Conservation (phyloP, 2,329 filamentous ascomycete genomes). For the Arthrobotrys sinensis region DNA sequence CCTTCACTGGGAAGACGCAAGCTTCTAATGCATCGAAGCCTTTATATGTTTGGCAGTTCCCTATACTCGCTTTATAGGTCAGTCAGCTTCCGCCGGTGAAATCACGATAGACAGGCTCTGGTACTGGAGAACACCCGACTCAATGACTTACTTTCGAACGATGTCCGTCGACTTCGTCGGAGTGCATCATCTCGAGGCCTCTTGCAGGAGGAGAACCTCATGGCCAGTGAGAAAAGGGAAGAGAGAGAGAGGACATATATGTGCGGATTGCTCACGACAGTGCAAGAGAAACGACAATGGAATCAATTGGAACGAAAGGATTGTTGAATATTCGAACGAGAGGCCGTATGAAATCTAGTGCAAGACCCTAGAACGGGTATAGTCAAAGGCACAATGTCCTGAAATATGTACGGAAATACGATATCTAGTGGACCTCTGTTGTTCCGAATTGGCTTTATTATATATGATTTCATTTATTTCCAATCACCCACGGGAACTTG, state of each 20-base stretch:
- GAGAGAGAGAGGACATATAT: not conserved
- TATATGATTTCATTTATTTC: too few species aligned
- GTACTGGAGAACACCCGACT: too few species aligned
- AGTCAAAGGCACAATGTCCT: too few species aligned
- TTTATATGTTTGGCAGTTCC: too few species aligned
- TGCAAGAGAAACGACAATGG: not conserved
- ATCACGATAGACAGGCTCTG: too few species aligned
- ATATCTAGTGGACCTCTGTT: not conserved
- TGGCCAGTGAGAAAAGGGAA: not conserved
- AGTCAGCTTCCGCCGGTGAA: not conserved
- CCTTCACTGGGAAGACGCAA: not conserved
- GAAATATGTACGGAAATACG: not conserved
- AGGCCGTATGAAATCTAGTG: not conserved
- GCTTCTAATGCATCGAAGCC: not conserved
- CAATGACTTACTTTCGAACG: conserved; percentile 9
- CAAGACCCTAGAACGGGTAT: not conserved
- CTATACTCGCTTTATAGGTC: not conserved
- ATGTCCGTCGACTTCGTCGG: not conserved
- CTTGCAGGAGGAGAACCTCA: conserved; percentile 8
- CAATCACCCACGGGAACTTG: too few species aligned
- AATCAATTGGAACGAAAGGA: conserved; percentile 12
- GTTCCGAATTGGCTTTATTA: too few species aligned
- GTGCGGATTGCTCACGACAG: not conserved
- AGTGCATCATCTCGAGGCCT: conserved; percentile 8
- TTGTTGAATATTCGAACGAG: not conserved